phyloP scores from a whole-genome alignment of 768 basidiomycete species.

The Kwoniella newhampshirensis region DNA sequence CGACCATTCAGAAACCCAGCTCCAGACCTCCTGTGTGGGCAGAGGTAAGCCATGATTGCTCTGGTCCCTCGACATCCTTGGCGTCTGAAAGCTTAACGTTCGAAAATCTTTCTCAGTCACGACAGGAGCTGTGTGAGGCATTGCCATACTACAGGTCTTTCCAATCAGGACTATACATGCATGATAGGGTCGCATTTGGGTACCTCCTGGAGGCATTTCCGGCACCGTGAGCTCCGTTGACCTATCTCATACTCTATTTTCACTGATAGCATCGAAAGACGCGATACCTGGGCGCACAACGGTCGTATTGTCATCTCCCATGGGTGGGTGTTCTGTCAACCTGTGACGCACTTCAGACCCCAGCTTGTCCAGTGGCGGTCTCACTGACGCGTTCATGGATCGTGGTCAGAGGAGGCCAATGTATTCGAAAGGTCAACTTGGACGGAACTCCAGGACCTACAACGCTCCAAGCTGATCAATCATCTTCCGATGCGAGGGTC shows the following conservation, averaged over 20 bases:
- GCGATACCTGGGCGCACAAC: constrained; percentile 42
- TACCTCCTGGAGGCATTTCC: constrained; percentile 43
- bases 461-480: constrained; percentile 36
- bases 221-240: constrained; percentile 31
- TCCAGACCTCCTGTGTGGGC: constrained; percentile 36
- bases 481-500: constrained; percentile 27
- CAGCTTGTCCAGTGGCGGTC: no score
- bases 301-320: constrained; percentile 46
- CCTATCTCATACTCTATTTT: background rate
- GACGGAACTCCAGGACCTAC: constrained; percentile 6
- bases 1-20: constrained; percentile 1
- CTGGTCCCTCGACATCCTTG: background rate
- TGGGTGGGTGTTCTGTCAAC: no score
- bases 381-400: no score
- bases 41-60: constrained; percentile 22
- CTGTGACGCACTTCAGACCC: no score
- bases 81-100: no score
- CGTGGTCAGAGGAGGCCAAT: constrained; percentile 42
- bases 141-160: constrained; percentile 47
- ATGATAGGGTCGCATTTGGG: constrained; percentile 29
- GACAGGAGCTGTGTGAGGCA: constrained; percentile 48
- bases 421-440: constrained; percentile 11
- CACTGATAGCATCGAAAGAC: constrained; percentile 14
- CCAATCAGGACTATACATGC: constrained; percentile 44
- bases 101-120: no score